Base-by-base conservation (phyloP, 2,329 filamentous ascomycete genomes). In the Hymenotorrendiella dingleyae region DNA sequence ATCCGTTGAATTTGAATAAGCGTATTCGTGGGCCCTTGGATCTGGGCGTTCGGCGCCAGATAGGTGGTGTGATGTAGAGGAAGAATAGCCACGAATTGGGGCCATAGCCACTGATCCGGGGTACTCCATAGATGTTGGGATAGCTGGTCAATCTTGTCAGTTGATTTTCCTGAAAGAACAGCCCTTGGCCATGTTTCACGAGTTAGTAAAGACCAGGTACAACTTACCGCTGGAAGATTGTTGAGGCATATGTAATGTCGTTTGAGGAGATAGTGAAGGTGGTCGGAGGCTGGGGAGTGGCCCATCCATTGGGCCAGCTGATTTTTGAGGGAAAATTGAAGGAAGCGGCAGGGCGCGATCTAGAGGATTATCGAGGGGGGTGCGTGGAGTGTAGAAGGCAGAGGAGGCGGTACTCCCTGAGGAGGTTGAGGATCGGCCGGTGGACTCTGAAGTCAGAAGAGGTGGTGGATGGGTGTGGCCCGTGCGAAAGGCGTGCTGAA, bases 211-310 rank as follows among this genome's bases (percentile, higher is more conserved):
- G 9, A 5, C n/a, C 16, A n/a, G n/a, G n/a, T n/a, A n/a, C n/a
- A n/a, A 46, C 57, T 34, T 56, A 60, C 58, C 42, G 45, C 52
- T 59, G 19, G 55, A 53, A 22, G 54, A 54, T 19, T 57, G 52
- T 26, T 57, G 55, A 19, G 43, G 26, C 14, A 40, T 39, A 20
- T 41, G 34, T 10, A 46, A 21, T 6, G 46, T 41, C 29, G 46
- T 34, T 38, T 56, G 58, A 3, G 60, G 57, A 9, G 60, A 62
- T 14, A 55, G 27, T 12, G 59, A 57, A 26, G 55, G 48, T 4
- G 51, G 50, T 26, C 52, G 46, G 3, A 62, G 37, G 6, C 55
- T 54, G 4, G 58, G 52, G 2, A 62, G 41, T 22, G 59, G 55
- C 8, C 50, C 52, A 5, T 62, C 59, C 29, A 49, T 57, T 10